Evolutionary conservation across 192 early-diverging fungal genomes (phyloP).

Genomic region (Backusella circina): DNA sequence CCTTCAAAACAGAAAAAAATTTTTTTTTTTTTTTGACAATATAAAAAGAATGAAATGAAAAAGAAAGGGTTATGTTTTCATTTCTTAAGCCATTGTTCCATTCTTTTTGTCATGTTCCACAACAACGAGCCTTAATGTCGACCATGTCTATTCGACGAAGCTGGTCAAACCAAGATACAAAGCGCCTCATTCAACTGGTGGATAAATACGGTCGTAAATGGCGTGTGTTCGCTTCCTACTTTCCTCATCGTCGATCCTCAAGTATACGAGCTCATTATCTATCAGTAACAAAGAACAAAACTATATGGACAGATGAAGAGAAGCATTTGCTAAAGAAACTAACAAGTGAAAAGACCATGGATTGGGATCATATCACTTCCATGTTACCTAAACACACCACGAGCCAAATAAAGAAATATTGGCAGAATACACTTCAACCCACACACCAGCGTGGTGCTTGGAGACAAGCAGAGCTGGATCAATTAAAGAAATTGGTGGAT

Average conservation of each 20-base stretch:
- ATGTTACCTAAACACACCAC: background rate
- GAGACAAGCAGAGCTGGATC: background rate
- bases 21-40: background rate
- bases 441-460: background rate
- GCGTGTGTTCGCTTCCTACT: background rate
- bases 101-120: background rate
- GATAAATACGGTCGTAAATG: conserved; percentile 6
- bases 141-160: background rate
- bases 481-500: background rate
- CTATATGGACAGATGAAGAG: background rate
- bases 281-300: background rate
- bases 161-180: background rate
- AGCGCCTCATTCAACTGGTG: background rate
- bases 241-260: background rate
- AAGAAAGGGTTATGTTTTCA: background rate
- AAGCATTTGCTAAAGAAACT: background rate
- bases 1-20: background rate
- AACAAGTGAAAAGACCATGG: background rate
- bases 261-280: conserved; percentile 8
- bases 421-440: background rate
- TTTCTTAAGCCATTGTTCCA: background rate
- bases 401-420: background rate
- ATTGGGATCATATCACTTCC: background rate
- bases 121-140: background rate
- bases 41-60: background rate